Percentiles rank a stretch among this genome's conserved stretches.
phyloP scores from a whole-genome alignment of 1,284 basidiomycete species.

The Leccinum fallax region DNA sequence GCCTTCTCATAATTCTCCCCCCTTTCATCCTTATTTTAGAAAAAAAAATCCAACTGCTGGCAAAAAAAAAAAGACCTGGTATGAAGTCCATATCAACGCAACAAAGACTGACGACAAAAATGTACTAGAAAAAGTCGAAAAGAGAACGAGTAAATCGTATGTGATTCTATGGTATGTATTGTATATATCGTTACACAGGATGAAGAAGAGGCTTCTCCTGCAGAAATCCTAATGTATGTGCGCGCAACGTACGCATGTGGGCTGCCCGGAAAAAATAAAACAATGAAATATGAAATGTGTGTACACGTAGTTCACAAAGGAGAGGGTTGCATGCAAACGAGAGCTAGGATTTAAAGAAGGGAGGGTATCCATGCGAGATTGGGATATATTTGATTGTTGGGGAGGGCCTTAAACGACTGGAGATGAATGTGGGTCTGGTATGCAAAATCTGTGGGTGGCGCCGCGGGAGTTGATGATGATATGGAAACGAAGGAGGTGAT shows the following conservation, averaged over 20 bases:
- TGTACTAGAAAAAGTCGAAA: not conserved
- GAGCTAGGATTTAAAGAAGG: slow-evolving; percentile 1
- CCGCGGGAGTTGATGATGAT: not conserved
- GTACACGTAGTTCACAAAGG: not conserved
- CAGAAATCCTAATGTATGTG: not conserved
- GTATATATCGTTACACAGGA: slow-evolving; percentile 12
- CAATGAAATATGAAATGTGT: not conserved
- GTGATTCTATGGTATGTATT: slow-evolving; percentile 5
- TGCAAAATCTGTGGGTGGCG: not conserved
- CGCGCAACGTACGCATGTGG: not conserved
- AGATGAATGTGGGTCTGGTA: slow-evolving; percentile 3
- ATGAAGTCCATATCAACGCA: not conserved
- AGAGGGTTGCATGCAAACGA: slow-evolving; percentile 3
- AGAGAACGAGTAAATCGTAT: not conserved
- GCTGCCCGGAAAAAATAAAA: not conserved
- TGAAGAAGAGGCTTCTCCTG: not conserved
- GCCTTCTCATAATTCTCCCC: not conserved
- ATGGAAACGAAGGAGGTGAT: not conserved
- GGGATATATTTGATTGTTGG: not conserved
- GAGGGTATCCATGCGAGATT: slow-evolving; percentile 7
- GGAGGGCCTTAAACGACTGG: not conserved
- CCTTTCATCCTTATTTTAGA: not conserved
- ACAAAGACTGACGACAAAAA: not conserved
- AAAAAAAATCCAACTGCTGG: not conserved
- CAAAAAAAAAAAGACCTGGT: not conserved